phyloP scores from a whole-genome alignment of 1,284 basidiomycete species.

The Sanghuangporus baumii region DNA sequence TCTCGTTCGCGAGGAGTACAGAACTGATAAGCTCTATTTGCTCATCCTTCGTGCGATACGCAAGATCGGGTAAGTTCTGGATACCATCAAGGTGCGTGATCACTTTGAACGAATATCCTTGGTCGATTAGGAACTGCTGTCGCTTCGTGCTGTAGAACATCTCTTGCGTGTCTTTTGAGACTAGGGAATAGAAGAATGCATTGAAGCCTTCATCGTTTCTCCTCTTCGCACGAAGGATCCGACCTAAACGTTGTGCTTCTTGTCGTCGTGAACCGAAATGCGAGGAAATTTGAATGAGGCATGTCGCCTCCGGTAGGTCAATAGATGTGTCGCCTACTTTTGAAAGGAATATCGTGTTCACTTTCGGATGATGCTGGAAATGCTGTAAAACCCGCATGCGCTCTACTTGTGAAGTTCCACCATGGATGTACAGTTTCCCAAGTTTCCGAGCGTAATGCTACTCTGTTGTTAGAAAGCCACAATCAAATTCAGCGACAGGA shows the following conservation, averaged over 20 bases:
- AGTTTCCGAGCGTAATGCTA: conserved; percentile 95
- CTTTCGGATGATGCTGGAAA: conserved; percentile 93
- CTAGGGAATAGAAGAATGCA: conserved; percentile 98
- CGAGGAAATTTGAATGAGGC: conserved; percentile 99
- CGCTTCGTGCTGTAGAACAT: conserved; percentile 99
- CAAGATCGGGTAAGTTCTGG: conserved; percentile 81
- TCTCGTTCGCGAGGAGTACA: conserved; percentile 89
- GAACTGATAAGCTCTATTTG: conserved; percentile 94
- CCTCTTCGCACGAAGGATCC: conserved; percentile 94
- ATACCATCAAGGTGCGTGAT: conserved; percentile 97
- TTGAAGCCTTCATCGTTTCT: conserved; percentile 99
- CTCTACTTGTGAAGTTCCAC: conserved; percentile 93
- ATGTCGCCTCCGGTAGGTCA: conserved; percentile 97
- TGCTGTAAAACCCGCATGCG: conserved; percentile 92
- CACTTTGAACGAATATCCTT: conserved; percentile 98
- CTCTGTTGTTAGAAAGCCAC: not conserved
- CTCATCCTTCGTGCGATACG: conserved; percentile 87
- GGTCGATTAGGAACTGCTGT: conserved; percentile 98
- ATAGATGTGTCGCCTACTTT: conserved; percentile 99
- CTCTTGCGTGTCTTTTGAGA: conserved; percentile 98
- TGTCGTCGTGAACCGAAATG: conserved; percentile 98
- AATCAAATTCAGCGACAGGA: not conserved
- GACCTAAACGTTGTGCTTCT: conserved; percentile 94
- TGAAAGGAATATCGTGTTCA: conserved; percentile 98
- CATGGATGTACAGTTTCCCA: conserved; percentile 94